A percentile compares a stretch with the other conserved stretches of the same genome.
phyloP scores from a whole-genome alignment of 768 basidiomycete genomes.

The Calvatia gigantea region DNA sequence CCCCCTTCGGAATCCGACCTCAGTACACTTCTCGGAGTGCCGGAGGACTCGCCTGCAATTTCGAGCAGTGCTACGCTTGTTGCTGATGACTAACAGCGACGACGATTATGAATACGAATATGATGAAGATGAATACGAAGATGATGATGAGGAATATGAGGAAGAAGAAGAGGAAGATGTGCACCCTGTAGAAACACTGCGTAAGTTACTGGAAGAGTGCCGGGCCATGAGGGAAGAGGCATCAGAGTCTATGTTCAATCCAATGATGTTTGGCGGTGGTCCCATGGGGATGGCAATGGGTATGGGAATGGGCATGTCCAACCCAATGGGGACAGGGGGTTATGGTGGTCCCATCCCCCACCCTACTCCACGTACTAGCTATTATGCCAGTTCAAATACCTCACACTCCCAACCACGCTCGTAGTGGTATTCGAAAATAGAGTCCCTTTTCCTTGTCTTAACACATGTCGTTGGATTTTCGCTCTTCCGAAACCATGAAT shows the following conservation, averaged over 20 bases:
- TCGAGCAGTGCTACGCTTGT: slow-evolving; percentile 7
- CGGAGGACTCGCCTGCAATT: slow-evolving; percentile 10
- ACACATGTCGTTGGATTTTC: background rate
- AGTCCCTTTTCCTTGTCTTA: background rate
- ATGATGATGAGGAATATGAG: slow-evolving; percentile 28
- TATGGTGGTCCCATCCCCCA: background rate
- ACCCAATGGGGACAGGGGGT: background rate
- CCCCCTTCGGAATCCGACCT: slow-evolving; percentile 8
- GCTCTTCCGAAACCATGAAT: too few relatives aligned
- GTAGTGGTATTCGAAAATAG: background rate
- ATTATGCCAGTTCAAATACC: background rate
- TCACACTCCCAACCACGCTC: background rate
- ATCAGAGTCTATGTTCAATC: slow-evolving; percentile 34
- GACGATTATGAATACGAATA: slow-evolving; percentile 18
- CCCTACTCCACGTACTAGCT: background rate
- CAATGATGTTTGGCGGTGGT: slow-evolving; percentile 9
- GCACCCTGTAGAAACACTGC: slow-evolving; percentile 33
- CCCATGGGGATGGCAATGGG: slow-evolving; percentile 11
- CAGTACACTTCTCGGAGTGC: slow-evolving; percentile 8
- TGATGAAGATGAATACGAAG: slow-evolving; percentile 20
- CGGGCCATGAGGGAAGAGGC: slow-evolving; percentile 43
- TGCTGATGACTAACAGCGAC: slow-evolving; percentile 27
- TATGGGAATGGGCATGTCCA: slow-evolving; percentile 6
- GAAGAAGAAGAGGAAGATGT: slow-evolving; percentile 27
- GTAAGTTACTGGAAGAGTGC: slow-evolving; percentile 56